These are phyloP conservation scores for Ceratobasidium sp. DNA, from an alignment of 1,284 basidiomycete species.

Conservation along the genomic window DNA sequence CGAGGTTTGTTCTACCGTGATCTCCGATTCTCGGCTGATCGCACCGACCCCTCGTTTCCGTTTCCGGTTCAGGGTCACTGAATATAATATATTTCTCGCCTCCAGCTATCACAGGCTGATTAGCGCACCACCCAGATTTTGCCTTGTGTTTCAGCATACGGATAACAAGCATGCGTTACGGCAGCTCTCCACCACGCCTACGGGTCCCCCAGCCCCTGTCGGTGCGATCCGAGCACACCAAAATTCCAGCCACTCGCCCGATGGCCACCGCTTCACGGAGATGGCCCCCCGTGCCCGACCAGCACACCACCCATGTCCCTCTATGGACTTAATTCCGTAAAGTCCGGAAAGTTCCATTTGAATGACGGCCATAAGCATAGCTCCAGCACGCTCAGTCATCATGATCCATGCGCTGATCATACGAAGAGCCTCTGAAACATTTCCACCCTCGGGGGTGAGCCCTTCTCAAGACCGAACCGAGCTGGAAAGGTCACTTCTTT, in stretches of 20 bases:
- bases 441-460: not conserved
- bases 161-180: not conserved
- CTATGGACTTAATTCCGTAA: not conserved
- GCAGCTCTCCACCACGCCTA: not conserved
- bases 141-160: not conserved
- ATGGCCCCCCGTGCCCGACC: not conserved
- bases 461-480: not conserved
- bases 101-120: not conserved
- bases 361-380: not conserved
- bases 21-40: conserved; percentile 11
- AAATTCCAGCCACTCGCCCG: not conserved
- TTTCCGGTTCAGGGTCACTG: not conserved
- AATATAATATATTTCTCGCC: not conserved
- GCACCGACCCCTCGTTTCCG: conserved; percentile 3
- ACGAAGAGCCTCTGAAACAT: not conserved
- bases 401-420: not conserved
- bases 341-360: not conserved
- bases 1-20: conserved; percentile 13
- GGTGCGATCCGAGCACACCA: not conserved
- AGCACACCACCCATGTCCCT: not conserved
- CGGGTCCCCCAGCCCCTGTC: not conserved
- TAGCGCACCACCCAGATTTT: not conserved
- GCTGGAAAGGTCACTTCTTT: not conserved
- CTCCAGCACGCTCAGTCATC: not conserved
- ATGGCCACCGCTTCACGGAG: not conserved